Percentiles rank a stretch among this genome's conserved stretches.
These are phyloP conservation scores for Avena eriantha DNA, from an alignment of 176 grass and related monocot species.

Conservation along the genomic window DNA sequence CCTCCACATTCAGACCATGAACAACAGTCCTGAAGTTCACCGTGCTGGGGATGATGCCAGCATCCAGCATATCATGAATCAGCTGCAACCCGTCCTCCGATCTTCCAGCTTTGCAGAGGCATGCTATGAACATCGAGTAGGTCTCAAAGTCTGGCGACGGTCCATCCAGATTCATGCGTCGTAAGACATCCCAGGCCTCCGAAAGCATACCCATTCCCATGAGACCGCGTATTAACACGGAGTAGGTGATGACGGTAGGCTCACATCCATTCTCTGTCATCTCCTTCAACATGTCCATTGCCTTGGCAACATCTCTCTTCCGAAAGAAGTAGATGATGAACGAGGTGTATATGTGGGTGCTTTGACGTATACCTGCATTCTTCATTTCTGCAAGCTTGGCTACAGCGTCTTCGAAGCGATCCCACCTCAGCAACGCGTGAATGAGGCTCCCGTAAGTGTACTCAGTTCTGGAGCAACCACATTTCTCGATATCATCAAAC, in stretches of 20 bases:
- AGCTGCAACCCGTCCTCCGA: constrained; percentile 68
- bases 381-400: constrained; percentile 81
- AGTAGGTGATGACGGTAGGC: constrained; percentile 73
- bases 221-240: constrained; percentile 72
- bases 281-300: constrained; percentile 62
- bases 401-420: constrained; percentile 59
- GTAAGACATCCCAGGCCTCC: constrained; percentile 75
- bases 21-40: constrained; percentile 78
- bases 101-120: constrained; percentile 72
- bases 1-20: constrained; percentile 82
- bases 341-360: constrained; percentile 65
- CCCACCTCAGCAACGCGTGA: constrained; percentile 68
- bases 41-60: constrained; percentile 72
- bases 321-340: constrained; percentile 80
- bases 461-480: constrained; percentile 58
- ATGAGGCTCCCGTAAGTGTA: constrained; percentile 82
- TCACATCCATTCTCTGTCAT: constrained; percentile 70
- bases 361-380: constrained; percentile 60
- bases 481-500: constrained; percentile 51
- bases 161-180: constrained; percentile 74
- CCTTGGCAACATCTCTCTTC: constrained; percentile 67
- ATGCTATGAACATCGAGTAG: constrained; percentile 86
- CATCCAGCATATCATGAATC: constrained; percentile 66
- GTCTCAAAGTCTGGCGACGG: constrained; percentile 81
- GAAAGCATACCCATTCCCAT: constrained; percentile 79